Base-by-base conservation (phyloP, 192 early-diverging fungal genomes). In the Podochytrium sp. region DNA sequence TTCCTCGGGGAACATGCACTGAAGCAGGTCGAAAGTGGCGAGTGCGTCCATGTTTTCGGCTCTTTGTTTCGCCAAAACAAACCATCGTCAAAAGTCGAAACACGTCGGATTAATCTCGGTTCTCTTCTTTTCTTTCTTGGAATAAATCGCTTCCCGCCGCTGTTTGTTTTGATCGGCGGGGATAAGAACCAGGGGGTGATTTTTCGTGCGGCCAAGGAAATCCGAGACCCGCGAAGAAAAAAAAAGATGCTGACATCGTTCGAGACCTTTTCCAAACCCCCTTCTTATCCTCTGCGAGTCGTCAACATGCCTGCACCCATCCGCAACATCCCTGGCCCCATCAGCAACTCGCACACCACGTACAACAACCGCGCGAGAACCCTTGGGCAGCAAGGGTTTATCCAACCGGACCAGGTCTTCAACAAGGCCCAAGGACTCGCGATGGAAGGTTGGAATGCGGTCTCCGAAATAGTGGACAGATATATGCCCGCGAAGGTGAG, bases 401-500 rank as follows among this genome's bases (percentile, higher is more conserved):
- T 57, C 30, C 56, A 59, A 10, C 56, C 69, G 1, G 69, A 59
- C 2, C 5, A 66, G 4, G 47, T 47, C 18, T n/a, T 58, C 65
- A 18, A 58, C 55, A 75, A 75, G 56, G 74, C 74, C 64, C 32
- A 30, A 18, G 65, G 0, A 12, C 59, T 33, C 38, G 74, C 74
- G 56, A 66, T 38, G 20, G n/a, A 34, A 3, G 65, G 53, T 35
- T 49, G 51, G 1, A 35, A 2, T 0, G 74, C 74, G 25, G 52
- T 71, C 16, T 60, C 41, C 25, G 38, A 71, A 41, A 30, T 71
- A 1, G 38, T 71, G 27, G 69, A 71, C 57, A 57, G 53, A 56
- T 71, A 71, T 38, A 53, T 57, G n/a, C 69, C 69, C 0, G 20
- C 60, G 2, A 71, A 71, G 56, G 69, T 71, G 37, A 25, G 3